Evolutionary conservation across 164 flowering plant genomes (phyloP).

Genomic region (Hamamelis virginiana): DNA sequence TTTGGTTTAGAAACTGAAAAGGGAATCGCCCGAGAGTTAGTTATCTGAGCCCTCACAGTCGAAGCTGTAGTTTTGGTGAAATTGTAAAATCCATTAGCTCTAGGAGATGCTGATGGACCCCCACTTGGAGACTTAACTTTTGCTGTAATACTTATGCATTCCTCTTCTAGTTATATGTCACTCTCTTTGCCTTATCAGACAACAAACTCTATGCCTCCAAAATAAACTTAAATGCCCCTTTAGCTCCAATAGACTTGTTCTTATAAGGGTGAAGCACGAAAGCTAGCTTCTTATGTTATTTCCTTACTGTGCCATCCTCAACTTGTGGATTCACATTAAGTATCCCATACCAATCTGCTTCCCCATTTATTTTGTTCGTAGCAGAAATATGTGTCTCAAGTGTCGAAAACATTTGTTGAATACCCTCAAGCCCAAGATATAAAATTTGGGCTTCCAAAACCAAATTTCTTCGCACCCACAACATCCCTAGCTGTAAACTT

Average conservation of each 20-base stretch:
- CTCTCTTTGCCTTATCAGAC: constrained; percentile 69
- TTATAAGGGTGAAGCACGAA: constrained; percentile 93
- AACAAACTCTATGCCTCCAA: constrained; percentile 90
- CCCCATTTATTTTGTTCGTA: constrained; percentile 62
- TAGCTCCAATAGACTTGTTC: constrained; percentile 87
- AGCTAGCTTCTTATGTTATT: constrained; percentile 77
- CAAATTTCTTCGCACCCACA: constrained; percentile 71
- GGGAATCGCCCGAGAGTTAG: constrained; percentile 24
- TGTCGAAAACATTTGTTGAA: constrained; percentile 65
- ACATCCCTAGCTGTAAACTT: constrained; percentile 56
- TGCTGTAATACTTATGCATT: constrained; percentile 25
- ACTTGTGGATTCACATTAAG: constrained; percentile 68
- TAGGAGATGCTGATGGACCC: constrained; percentile 30
- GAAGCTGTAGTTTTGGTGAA: constrained; percentile 36
- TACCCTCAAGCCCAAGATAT: constrained; percentile 70
- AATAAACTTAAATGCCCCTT: constrained; percentile 83
- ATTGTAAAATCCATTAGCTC: constrained; percentile 56
- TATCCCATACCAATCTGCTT: constrained; percentile 77
- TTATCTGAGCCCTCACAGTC: constrained; percentile 33
- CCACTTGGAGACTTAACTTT: constrained; percentile 34
- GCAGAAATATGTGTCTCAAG: constrained; percentile 64
- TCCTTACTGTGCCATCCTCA: constrained; percentile 71
- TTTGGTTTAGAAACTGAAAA: constrained; percentile 31
- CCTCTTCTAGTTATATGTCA: constrained; percentile 61
- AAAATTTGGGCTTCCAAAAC: constrained; percentile 67